These are phyloP conservation scores for Trametes meyenii DNA, from an alignment of 768 basidiomycete genomes.

Conservation along the genomic window DNA sequence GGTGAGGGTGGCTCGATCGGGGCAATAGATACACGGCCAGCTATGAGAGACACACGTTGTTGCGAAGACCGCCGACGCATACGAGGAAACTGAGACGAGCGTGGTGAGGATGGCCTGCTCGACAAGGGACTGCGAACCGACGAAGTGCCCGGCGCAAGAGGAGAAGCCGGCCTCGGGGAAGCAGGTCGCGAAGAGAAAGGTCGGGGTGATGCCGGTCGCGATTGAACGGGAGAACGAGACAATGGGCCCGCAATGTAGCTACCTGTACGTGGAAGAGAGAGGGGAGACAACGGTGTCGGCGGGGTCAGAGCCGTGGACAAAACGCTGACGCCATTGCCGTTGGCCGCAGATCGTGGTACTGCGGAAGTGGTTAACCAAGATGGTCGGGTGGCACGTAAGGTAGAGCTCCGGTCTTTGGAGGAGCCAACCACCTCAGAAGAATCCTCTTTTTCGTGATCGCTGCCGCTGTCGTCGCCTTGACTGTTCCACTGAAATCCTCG, in stretches of 20 bases:
- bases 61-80: slow-evolving; percentile 80
- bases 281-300: slow-evolving; percentile 12
- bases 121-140: slow-evolving; percentile 38
- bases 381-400: slow-evolving; percentile 21
- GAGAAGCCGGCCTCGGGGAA: slow-evolving; percentile 32
- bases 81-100: slow-evolving; percentile 53
- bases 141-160: slow-evolving; percentile 19
- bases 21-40: slow-evolving; percentile 78
- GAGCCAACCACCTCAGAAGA: slow-evolving; percentile 5
- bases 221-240: slow-evolving; percentile 30
- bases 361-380: slow-evolving; percentile 27
- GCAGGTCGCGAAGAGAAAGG: slow-evolving; percentile 27
- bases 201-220: slow-evolving; percentile 31
- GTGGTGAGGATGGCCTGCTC: slow-evolving; percentile 40
- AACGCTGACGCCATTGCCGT: slow-evolving; percentile 10
- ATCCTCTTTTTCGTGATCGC: slow-evolving; percentile 20
- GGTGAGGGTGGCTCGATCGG: slow-evolving; percentile 75
- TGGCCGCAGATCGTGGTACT: slow-evolving; percentile 21
- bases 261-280: slow-evolving; percentile 13
- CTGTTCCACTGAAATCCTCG: slow-evolving; percentile 79
- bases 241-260: slow-evolving; percentile 29
- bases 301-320: slow-evolving; percentile 21
- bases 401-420: slow-evolving; percentile 9
- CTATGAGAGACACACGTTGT: slow-evolving; percentile 81
- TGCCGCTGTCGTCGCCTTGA: slow-evolving; percentile 34